These are phyloP conservation scores for Rostrohypoxylon terebratum DNA, from an alignment of 495 filamentous ascomycete species.

Conservation along the genomic window DNA sequence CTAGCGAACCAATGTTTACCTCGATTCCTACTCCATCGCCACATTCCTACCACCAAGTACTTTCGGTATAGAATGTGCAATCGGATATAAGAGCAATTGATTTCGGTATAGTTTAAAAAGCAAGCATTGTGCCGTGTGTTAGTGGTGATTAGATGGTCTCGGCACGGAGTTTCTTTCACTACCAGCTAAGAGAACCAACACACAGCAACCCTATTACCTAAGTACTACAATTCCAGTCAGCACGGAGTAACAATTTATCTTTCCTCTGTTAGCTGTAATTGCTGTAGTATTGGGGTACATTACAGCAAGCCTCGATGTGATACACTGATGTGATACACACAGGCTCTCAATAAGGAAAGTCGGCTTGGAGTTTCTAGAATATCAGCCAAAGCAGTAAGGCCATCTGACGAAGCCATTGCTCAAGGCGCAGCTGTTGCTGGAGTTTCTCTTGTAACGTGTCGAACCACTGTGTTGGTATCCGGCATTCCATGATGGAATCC, in stretches of 20 bases:
- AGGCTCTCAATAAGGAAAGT: neutral
- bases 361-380: conserved; percentile 42
- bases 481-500: conserved; percentile 3
- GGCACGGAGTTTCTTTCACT: conserved; percentile 39
- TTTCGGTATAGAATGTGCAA: conserved; percentile 7
- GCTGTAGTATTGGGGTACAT: neutral
- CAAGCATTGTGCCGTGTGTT: neutral
- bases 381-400: neutral
- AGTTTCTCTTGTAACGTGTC: conserved; percentile 36
- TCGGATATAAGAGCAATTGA: conserved; percentile 21
- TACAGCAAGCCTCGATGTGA: neutral
- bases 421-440: conserved; percentile 27
- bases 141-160: conserved; percentile 1
- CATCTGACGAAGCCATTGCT: conserved; percentile 14
- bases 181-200: conserved; percentile 1
- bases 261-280: neutral
- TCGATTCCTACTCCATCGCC: conserved; percentile 8
- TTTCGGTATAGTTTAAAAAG: neutral
- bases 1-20: neutral
- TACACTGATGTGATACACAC: too few species aligned
- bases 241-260: conserved; percentile 27
- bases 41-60: neutral
- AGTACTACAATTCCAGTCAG: neutral
- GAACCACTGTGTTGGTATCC: conserved; percentile 22
- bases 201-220: neutral